phyloP scores from a whole-genome alignment of 2,329 filamentous ascomycete genomes.

The Ascochyta lentis region DNA sequence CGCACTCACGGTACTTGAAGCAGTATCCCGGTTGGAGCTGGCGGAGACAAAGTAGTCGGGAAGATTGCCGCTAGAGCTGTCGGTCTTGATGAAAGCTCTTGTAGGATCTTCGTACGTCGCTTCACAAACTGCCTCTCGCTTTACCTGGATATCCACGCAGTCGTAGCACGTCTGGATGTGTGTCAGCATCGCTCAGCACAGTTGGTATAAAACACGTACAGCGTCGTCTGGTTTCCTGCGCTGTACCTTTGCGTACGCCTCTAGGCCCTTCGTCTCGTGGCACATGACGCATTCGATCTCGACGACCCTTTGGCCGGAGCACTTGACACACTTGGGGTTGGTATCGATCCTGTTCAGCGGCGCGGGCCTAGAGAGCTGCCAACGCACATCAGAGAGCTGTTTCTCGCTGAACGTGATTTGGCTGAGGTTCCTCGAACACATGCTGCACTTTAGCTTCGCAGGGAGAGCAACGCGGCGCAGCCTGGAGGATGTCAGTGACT shows the following conservation, averaged over 20 bases:
- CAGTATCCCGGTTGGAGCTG: slow-evolving; percentile 9
- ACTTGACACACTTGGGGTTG: slow-evolving; percentile 51
- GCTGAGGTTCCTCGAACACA: slow-evolving; percentile 53
- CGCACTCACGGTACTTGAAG: slow-evolving; percentile 30
- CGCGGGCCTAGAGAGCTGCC: slow-evolving; percentile 16
- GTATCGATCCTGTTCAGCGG: slow-evolving; percentile 19
- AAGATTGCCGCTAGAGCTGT: slow-evolving; percentile 17
- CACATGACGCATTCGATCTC: slow-evolving; percentile 60
- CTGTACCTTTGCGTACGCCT: slow-evolving; percentile 59
- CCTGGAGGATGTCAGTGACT: slow-evolving; percentile 13
- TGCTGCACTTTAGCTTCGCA: slow-evolving; percentile 52
- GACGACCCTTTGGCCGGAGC: slow-evolving; percentile 50
- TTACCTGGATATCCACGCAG: slow-evolving; percentile 39
- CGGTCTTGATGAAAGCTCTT: slow-evolving; percentile 29
- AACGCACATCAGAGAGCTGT: slow-evolving; percentile 50
- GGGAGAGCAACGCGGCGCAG: slow-evolving; percentile 32
- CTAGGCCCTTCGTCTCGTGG: slow-evolving; percentile 53
- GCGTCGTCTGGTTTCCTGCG: slow-evolving; percentile 54
- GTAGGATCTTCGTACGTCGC: slow-evolving; percentile 39
- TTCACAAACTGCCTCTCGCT: slow-evolving; percentile 32
- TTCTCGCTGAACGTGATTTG: slow-evolving; percentile 55
- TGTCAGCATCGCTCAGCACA: slow-evolving; percentile 12
- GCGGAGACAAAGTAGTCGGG: slow-evolving; percentile 31
- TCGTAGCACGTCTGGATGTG: slow-evolving; percentile 35
- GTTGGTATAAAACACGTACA: slow-evolving; percentile 45